Percentiles rank a stretch among this genome's conserved stretches.
Conservation (phyloP, 2,329 filamentous ascomycete species). For the Xylaria sp. region DNA sequence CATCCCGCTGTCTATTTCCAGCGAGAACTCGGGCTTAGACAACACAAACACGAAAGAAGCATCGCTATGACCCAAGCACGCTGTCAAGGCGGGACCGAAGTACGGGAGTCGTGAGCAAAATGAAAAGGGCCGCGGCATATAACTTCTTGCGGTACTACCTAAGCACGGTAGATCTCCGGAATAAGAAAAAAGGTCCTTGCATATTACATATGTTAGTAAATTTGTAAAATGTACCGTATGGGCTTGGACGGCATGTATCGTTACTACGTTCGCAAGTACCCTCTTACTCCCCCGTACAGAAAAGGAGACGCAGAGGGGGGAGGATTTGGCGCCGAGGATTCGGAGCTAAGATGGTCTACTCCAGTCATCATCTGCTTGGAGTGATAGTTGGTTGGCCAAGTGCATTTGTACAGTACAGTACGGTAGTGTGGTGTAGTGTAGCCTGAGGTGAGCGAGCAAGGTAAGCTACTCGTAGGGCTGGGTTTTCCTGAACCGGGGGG, state of each 20-base stretch:
- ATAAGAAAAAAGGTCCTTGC: slow-evolving; percentile 34
- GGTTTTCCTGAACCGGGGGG: slow-evolving; percentile 14
- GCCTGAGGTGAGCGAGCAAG: slow-evolving; percentile 13
- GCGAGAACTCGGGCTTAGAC: background rate
- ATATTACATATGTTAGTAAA: background rate
- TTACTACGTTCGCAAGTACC: slow-evolving; percentile 13
- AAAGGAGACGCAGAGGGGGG: slow-evolving; percentile 19
- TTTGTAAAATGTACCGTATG: background rate
- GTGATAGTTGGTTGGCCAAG: background rate
- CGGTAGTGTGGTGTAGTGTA: background rate
- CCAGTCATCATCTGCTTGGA: slow-evolving; percentile 17
- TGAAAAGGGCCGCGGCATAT: slow-evolving; percentile 13
- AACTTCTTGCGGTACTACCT: background rate
- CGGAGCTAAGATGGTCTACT: background rate
- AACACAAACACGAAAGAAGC: background rate
- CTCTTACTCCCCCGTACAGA: background rate
- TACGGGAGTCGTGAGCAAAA: background rate
- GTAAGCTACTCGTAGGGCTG: slow-evolving; percentile 32
- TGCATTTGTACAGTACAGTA: background rate
- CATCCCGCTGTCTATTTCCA: background rate
- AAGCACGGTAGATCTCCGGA: slow-evolving; percentile 1
- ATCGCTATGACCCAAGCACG: background rate
- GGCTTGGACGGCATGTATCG: slow-evolving; percentile 5
- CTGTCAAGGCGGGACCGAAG: background rate
- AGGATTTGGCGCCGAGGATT: slow-evolving; percentile 22